Base-by-base conservation (phyloP, 352 stramenopile species). In the Pythium aphanidermatum region DNA sequence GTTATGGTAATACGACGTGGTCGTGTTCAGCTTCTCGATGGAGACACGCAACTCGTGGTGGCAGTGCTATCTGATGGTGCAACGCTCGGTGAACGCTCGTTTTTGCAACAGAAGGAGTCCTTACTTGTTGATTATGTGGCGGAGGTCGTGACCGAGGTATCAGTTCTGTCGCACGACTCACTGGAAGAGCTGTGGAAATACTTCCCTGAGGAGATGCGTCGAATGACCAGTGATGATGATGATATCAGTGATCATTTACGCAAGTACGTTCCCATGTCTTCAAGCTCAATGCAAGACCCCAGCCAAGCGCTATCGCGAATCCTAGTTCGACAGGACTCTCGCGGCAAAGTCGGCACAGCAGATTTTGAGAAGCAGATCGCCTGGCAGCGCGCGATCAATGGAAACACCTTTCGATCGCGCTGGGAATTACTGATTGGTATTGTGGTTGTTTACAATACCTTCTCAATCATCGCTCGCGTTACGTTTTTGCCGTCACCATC, bases 371-470 rank as follows among this genome's bases (percentile, higher is more conserved):
- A 46, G 13, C 37, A 32, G 8, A 16, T 60, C 2, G 51, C 54
- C 35, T 63, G 65, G 42, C 59, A 73, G 41, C 58, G 66, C 12
- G 44, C 55, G 2, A 55, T 65, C 28, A 65, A 60, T 30, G 55
- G 55, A 9, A 59, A 53, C 30, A 55, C 43, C 2, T 64, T 64
- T 27, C 55, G 55, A 19, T 51, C 42, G 4, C 28, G 34, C 2
- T 71, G 62, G 62, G 62, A 71, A 19, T 16, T 64, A 7, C 29
- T 68, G 6, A 46, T 71, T 5, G 45, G 46, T 8, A 25, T 45
- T 2, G 46, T 62, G 3, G 58, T 71, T 5, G 26, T 68, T 7
- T 71, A 71, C 62, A 71, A 71, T n/a, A 59, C 49, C 29, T 64
- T 68, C 20, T 51, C 50, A 10, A 63, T 71, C 20, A 31, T 63